These are phyloP conservation scores for Triticum aestivum DNA, from an alignment of 176 grass and related monocot genomes.

Conservation along the genomic window DNA sequence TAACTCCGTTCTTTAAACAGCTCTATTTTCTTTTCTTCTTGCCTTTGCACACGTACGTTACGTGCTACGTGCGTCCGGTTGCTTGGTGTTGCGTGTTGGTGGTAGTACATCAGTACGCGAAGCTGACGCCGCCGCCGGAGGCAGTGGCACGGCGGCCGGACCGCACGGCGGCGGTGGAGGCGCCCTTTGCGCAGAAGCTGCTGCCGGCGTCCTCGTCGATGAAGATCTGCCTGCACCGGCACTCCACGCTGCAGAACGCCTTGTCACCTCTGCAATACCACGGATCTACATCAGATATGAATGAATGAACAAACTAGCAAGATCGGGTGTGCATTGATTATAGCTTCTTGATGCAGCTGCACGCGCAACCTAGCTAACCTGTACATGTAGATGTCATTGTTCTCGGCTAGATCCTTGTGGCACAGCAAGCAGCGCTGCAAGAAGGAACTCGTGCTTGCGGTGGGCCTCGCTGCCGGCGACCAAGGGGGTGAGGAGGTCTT, in stretches of 20 bases:
- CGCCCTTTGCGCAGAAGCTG: not conserved
- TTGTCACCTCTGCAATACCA: constrained; percentile 43
- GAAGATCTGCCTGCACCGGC: constrained; percentile 56
- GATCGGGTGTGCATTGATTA: not conserved
- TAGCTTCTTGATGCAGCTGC: not conserved
- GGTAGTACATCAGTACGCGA: constrained; percentile 17
- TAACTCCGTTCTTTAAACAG: not conserved
- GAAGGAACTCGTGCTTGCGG: constrained; percentile 16
- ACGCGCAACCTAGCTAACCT: constrained; percentile 32
- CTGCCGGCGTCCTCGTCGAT: constrained; percentile 42
- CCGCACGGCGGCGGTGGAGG: not conserved
- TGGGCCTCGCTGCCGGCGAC: not conserved
- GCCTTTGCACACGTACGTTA: not conserved
- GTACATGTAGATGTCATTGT: constrained; percentile 72
- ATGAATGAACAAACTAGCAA: not conserved
- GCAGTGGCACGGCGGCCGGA: not conserved
- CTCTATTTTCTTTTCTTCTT: not conserved
- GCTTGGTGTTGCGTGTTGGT: not conserved
- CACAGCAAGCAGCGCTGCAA: constrained; percentile 63
- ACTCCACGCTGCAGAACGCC: constrained; percentile 65
- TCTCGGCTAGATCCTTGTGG: constrained; percentile 39
- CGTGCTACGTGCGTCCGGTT: not conserved
- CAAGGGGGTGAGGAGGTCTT: not conserved
- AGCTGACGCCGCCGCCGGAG: constrained; percentile 14
- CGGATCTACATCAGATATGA: not conserved